phyloP scores from a whole-genome alignment of 2,329 filamentous ascomycete species.

The Alternaria sp. region DNA sequence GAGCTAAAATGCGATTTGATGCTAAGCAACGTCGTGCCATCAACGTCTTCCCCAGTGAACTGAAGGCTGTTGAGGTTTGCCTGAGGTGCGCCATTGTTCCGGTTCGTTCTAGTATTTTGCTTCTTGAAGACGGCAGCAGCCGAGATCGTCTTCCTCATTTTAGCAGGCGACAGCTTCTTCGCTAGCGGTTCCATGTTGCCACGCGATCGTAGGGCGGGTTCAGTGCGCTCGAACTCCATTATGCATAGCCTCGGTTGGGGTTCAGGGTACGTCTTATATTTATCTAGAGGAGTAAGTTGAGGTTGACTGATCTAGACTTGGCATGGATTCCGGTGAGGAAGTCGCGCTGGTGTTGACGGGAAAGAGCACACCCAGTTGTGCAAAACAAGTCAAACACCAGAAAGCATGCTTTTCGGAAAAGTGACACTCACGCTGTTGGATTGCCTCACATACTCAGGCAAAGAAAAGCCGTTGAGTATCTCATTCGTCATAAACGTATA shows the following conservation, averaged over 20 bases:
- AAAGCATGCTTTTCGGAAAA: not conserved
- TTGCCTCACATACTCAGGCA: not conserved
- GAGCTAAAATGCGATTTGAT: constrained; percentile 17
- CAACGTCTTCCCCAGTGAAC: not conserved
- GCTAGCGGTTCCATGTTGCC: not conserved
- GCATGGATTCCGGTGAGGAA: constrained; percentile 18
- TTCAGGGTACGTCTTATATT: not conserved
- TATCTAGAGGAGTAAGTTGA: not conserved
- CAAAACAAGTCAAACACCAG: not conserved
- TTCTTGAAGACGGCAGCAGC: constrained; percentile 41
- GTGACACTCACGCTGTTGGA: not conserved
- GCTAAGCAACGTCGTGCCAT: constrained; percentile 2
- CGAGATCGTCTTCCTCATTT: constrained; percentile 29
- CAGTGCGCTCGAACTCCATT: constrained; percentile 12
- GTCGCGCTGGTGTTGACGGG: constrained; percentile 5
- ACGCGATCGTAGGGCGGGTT: not conserved
- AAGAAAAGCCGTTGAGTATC: not conserved
- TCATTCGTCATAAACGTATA: constrained; percentile 4
- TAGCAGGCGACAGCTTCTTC: constrained; percentile 5
- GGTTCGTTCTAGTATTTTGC: constrained; percentile 20
- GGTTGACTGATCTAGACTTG: constrained; percentile 14
- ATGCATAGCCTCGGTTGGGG: not conserved
- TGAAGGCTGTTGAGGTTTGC: not conserved
- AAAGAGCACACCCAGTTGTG: not conserved
- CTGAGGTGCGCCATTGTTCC: not conserved